Percentiles rank a stretch among this genome's conserved stretches.
phyloP scores from a whole-genome alignment of 257 asterid genomes.

The Solanum pimpinellifolium region DNA sequence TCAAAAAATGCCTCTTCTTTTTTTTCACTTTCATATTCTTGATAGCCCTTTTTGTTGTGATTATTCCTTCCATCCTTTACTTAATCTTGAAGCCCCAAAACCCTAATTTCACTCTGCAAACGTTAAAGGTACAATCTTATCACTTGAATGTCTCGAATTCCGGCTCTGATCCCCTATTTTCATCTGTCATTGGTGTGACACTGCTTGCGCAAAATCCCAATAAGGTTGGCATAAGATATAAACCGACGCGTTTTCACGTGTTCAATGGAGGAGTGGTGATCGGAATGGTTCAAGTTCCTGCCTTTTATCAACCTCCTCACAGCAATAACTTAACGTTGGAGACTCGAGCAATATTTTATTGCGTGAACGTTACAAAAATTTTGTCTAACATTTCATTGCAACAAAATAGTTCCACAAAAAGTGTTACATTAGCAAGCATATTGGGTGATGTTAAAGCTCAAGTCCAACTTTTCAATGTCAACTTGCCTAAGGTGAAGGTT shows the following conservation, averaged over 20 bases:
- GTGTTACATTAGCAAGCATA: constrained; percentile 19
- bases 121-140: constrained; percentile 30
- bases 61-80: constrained; percentile 13
- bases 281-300: constrained; percentile 47
- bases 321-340: constrained; percentile 38
- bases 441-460: constrained; percentile 44
- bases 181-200: constrained; percentile 28
- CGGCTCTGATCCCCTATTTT: constrained; percentile 17
- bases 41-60: constrained; percentile 14
- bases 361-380: constrained; percentile 34
- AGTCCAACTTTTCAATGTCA: constrained; percentile 20
- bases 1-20: constrained; percentile 19
- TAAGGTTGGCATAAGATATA: constrained; percentile 38
- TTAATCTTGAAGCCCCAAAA: constrained; percentile 38
- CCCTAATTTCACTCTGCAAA: constrained; percentile 43
- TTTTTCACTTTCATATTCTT: constrained; percentile 20
- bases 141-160: constrained; percentile 20
- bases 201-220: constrained; percentile 44
- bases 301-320: constrained; percentile 53
- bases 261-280: constrained; percentile 41
- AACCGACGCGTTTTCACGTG: constrained; percentile 31
- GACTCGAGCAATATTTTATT: constrained; percentile 18
- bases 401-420: constrained; percentile 5
- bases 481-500: constrained; percentile 39
- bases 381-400: constrained; percentile 13